phyloP scores from a whole-genome alignment of 2,329 filamentous ascomycete genomes.

The Gaeumannomyces tritici region DNA sequence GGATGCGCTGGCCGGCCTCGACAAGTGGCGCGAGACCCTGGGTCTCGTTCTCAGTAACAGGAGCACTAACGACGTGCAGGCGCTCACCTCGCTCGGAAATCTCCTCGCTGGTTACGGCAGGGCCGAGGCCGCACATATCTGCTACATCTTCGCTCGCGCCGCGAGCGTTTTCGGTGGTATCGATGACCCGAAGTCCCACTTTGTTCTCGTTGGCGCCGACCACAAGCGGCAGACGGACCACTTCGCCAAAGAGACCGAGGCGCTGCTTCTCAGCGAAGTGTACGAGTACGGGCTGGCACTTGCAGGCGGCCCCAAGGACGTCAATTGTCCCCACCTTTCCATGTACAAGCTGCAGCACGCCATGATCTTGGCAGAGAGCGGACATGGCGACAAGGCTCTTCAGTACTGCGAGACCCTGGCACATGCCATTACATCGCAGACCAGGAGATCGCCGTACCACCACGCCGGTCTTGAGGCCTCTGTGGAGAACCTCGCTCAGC shows the following conservation, averaged over 20 bases:
- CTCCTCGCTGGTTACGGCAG: conserved; percentile 79
- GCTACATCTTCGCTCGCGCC: conserved; percentile 76
- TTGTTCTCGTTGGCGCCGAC: conserved; percentile 74
- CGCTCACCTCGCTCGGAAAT: conserved; percentile 70
- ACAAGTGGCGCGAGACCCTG: conserved; percentile 90
- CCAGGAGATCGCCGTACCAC: conserved; percentile 79
- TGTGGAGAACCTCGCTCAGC: conserved; percentile 74
- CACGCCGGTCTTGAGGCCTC: conserved; percentile 62
- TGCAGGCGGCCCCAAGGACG: conserved; percentile 43
- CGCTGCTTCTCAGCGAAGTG: conserved; percentile 88
- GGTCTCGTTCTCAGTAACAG: conserved; percentile 81
- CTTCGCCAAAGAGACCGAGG: conserved; percentile 71
- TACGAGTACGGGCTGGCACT: conserved; percentile 86
- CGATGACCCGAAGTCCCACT: conserved; percentile 69
- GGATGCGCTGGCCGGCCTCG: conserved; percentile 73
- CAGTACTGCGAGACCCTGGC: conserved; percentile 85
- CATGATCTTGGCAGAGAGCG: conserved; percentile 72
- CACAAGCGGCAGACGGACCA: conserved; percentile 62
- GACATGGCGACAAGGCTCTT: conserved; percentile 71
- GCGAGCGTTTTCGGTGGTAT: conserved; percentile 67
- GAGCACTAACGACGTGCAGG: conserved; percentile 67
- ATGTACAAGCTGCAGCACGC: conserved; percentile 90
- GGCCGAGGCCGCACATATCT: conserved; percentile 86
- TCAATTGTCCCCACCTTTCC: conserved; percentile 70
- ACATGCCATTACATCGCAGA: conserved; percentile 66